These are phyloP conservation scores for Diaporthe ampelina DNA, from an alignment of 2,329 filamentous ascomycete genomes.

Conservation along the genomic window DNA sequence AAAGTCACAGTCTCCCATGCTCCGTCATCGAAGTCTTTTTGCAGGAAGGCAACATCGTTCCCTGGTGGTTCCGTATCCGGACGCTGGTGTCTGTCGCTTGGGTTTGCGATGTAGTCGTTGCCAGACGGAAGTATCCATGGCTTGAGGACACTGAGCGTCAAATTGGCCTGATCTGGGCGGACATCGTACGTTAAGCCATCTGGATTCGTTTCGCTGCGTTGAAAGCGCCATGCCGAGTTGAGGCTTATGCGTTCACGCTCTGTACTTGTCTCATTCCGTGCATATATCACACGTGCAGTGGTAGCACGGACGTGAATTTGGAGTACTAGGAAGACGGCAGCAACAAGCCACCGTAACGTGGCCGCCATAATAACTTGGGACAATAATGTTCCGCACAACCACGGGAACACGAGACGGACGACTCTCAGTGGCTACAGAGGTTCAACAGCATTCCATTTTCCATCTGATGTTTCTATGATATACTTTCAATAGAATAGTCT, in stretches of 20 bases:
- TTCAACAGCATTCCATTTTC: not conserved
- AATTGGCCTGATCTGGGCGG: constrained; percentile 34
- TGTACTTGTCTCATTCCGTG: not conserved
- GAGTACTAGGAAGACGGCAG: not conserved
- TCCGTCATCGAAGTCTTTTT: constrained; percentile 51
- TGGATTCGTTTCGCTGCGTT: constrained; percentile 32
- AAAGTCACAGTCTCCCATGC: constrained; percentile 57
- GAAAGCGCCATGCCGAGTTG: constrained; percentile 28
- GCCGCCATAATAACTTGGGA: not conserved
- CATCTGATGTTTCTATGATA: not conserved
- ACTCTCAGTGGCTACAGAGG: not conserved
- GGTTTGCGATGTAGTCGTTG: constrained; percentile 31
- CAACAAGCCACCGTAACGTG: not conserved
- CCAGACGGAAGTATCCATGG: constrained; percentile 38
- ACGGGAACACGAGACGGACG: not conserved
- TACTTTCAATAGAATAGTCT: not conserved
- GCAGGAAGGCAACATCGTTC: constrained; percentile 30
- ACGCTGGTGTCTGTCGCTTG: not conserved
- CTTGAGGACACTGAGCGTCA: constrained; percentile 28
- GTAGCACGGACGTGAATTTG: not conserved
- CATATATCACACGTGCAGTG: not conserved
- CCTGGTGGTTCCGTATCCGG: constrained; percentile 30
- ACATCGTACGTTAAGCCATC: constrained; percentile 38
- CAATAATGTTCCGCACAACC: not conserved
- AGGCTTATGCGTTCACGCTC: constrained; percentile 32